Percentiles rank a stretch among this genome's conserved stretches.
Conservation (phyloP, 2,329 filamentous ascomycete genomes). For the Hymenoscyphus occultus region DNA sequence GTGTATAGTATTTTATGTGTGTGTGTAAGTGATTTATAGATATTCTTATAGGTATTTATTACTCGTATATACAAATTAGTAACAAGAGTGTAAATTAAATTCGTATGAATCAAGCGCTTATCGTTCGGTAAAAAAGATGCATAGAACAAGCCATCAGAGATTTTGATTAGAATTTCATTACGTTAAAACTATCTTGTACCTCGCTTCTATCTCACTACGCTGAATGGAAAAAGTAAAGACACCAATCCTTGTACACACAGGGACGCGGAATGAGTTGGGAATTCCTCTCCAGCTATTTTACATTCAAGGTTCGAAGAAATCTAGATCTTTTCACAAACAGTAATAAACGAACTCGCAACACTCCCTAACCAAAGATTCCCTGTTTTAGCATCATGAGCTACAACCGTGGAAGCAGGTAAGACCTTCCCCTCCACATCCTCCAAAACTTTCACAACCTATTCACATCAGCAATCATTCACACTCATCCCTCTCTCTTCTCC, state of each 20-base stretch:
- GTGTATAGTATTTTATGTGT: too few species aligned
- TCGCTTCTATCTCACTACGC: too few species aligned
- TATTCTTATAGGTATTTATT: too few species aligned
- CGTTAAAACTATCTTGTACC: too few species aligned
- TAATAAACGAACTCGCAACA: slow-evolving; percentile 20
- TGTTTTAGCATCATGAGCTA: slow-evolving; percentile 31
- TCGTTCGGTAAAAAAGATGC: too few species aligned
- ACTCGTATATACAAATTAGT: too few species aligned
- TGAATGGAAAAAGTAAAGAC: not conserved
- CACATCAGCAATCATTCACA: not conserved
- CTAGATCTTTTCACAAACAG: slow-evolving; percentile 19
- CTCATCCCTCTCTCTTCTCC: not conserved
- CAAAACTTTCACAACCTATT: slow-evolving; percentile 30
- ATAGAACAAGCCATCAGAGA: too few species aligned
- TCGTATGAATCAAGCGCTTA: too few species aligned
- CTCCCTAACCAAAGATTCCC: slow-evolving; percentile 32
- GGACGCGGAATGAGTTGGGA: not conserved
- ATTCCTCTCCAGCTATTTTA: not conserved
- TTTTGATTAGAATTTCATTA: too few species aligned
- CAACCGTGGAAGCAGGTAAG: slow-evolving; percentile 25
- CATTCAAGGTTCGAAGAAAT: not conserved
- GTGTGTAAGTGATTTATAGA: too few species aligned
- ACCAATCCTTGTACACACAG: not conserved
- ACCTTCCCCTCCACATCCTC: slow-evolving; percentile 35
- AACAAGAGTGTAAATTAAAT: too few species aligned